phyloP scores from a whole-genome alignment of 331 rosid species.

The Malus hybrid region DNA sequence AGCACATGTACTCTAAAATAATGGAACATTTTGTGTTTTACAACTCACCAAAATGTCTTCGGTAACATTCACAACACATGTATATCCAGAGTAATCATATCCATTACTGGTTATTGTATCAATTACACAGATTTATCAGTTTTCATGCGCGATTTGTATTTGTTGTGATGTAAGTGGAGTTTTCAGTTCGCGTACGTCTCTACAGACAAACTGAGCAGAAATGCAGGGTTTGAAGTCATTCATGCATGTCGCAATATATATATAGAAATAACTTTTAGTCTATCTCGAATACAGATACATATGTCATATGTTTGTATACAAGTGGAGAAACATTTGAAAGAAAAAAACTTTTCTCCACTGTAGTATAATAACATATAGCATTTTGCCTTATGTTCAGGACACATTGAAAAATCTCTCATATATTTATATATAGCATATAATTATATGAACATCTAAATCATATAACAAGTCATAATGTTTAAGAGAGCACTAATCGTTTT shows the following conservation, averaged over 20 bases:
- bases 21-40: too few species aligned
- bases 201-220: not conserved
- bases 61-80: not conserved
- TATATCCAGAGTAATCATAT: too few species aligned
- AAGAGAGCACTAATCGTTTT: not conserved
- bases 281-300: accelerated
- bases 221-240: not conserved
- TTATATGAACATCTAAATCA: too few species aligned
- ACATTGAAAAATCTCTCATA: too few species aligned
- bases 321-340: too few species aligned
- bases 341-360: too few species aligned
- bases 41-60: not conserved
- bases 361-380: too few species aligned
- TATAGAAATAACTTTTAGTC: too few species aligned
- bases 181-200: not conserved
- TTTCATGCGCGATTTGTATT: not conserved
- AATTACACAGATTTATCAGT: not conserved
- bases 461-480: not conserved
- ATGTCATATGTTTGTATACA: too few species aligned
- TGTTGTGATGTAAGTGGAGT: not conserved
- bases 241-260: not conserved
- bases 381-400: accelerated
- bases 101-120: not conserved
- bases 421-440: too few species aligned
- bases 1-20: too few species aligned